These are phyloP conservation scores for Lithospermum erythrorhizon DNA, from an alignment of 257 asterid species.

Conservation along the genomic window DNA sequence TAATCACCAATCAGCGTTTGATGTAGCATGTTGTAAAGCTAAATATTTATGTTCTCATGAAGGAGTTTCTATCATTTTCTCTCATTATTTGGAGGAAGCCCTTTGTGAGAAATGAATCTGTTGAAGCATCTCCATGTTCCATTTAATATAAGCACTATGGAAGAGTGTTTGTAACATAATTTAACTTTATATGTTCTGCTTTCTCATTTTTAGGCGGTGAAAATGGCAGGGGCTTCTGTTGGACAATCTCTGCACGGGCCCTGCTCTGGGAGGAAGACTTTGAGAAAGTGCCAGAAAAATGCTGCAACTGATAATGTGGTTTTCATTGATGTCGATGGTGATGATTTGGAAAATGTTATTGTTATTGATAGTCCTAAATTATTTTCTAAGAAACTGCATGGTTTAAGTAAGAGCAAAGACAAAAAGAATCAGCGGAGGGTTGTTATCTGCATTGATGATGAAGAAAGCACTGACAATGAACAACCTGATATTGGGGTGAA, in stretches of 20 bases:
- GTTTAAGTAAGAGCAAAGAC: constrained; percentile 19
- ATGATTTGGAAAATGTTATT: constrained; percentile 31
- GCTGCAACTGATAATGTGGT: constrained; percentile 29
- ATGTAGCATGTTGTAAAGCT: too few species aligned
- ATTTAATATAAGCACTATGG: too few species aligned
- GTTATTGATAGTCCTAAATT: constrained; percentile 58
- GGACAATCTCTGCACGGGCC: constrained; percentile 35
- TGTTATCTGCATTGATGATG: constrained; percentile 72
- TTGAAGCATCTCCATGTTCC: too few species aligned
- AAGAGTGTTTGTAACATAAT: too few species aligned
- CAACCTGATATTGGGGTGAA: constrained; percentile 16
- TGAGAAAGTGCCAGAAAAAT: constrained; percentile 37
- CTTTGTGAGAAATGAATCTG: too few species aligned
- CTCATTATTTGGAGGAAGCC: too few species aligned
- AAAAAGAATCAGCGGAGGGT: constrained; percentile 14
- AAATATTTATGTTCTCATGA: too few species aligned
- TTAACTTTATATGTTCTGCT: too few species aligned
- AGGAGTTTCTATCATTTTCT: too few species aligned
- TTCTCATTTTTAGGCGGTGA: constrained; percentile 17
- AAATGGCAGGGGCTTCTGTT: constrained; percentile 38
- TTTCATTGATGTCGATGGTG: constrained; percentile 57
- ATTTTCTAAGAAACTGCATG: constrained; percentile 20
- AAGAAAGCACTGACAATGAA: constrained; percentile 28
- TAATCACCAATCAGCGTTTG: too few species aligned
- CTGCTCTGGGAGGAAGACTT: constrained; percentile 28